A percentile compares a stretch with the other conserved stretches of the same genome.
Evolutionary conservation across 83 land plant genomes (phyloP).

Genomic region (Isoetes engelmannii): DNA sequence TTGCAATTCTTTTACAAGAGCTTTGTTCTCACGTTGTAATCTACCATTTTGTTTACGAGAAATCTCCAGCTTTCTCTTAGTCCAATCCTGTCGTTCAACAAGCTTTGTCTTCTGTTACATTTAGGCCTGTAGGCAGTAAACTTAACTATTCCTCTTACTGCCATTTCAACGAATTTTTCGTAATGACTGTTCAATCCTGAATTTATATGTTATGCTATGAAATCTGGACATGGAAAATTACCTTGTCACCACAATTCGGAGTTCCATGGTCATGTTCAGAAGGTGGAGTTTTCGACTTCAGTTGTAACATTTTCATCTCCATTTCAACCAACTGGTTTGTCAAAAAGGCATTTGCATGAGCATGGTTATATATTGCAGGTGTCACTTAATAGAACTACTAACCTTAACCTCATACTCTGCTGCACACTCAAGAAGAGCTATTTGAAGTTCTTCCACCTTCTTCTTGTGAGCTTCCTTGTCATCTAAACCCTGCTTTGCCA

Average conservation of each 20-base stretch:
- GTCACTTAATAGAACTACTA: not conserved
- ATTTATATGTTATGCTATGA: not conserved
- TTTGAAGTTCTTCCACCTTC: constrained; percentile 23
- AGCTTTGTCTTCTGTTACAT: not conserved
- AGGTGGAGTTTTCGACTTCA: not conserved
- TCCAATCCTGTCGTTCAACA: too few species aligned
- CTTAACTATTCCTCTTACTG: not conserved
- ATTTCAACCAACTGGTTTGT: constrained; percentile 12
- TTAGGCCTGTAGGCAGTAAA: not conserved
- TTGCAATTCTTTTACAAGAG: not conserved
- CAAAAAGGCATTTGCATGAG: constrained; percentile 7
- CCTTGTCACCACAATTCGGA: too few species aligned
- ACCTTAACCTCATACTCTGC: constrained; percentile 33
- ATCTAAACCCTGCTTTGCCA: not conserved
- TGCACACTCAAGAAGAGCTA: constrained; percentile 26
- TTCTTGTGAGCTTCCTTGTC: constrained; percentile 6
- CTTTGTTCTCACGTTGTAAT: constrained; percentile 4
- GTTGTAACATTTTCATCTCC: constrained; percentile 19
- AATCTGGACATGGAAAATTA: too few species aligned
- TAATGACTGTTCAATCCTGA: not conserved
- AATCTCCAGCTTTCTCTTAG: not conserved
- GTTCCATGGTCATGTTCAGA: not conserved
- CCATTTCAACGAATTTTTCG: not conserved
- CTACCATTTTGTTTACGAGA: constrained; percentile 4
- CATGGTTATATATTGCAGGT: not conserved